Conservation (phyloP, 805 yeast species). For the Candida verbasci region DNA sequence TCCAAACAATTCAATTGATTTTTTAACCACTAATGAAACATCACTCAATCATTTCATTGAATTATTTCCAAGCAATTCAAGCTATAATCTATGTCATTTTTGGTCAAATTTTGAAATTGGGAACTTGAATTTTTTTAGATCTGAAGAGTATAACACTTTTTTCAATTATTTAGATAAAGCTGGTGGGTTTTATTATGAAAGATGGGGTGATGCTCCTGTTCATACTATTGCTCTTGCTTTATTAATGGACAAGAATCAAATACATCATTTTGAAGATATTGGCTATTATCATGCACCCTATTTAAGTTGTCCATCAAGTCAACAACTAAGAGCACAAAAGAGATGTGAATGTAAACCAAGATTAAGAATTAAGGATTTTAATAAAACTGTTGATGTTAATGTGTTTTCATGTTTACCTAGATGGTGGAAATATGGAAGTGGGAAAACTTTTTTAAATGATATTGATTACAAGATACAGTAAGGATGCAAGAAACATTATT, state of each 20-base stretch:
- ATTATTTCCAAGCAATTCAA: conserved; percentile 18
- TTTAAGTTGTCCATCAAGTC: conserved; percentile 36
- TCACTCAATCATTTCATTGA: conserved; percentile 17
- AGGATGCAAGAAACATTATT: background rate
- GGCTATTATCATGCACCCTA: conserved; percentile 43
- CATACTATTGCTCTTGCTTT: conserved; percentile 35
- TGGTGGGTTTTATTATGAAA: conserved; percentile 54
- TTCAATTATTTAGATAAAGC: conserved; percentile 43
- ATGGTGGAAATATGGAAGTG: conserved; percentile 74
- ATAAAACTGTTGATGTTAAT: conserved; percentile 34
- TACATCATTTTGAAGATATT: conserved; percentile 43
- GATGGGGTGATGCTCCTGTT: conserved; percentile 59
- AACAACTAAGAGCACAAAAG: conserved; percentile 28
- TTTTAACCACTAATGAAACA: conserved; percentile 42
- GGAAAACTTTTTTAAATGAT: conserved; percentile 53
- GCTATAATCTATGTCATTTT: conserved; percentile 56
- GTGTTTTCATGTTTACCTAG: conserved; percentile 61
- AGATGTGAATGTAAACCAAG: conserved; percentile 33
- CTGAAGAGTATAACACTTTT: conserved; percentile 40
- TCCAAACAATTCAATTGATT: conserved; percentile 42
- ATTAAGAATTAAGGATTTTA: conserved; percentile 12
- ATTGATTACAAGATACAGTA: conserved; percentile 14
- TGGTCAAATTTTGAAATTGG: conserved; percentile 65
- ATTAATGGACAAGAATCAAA: conserved; percentile 30
- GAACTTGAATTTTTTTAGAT: conserved; percentile 46